Evolutionary conservation across 768 basidiomycete species (phyloP), one percentile per base, ranked within the genome.

Genomic region (Pleurotus pulmonarius): DNA sequence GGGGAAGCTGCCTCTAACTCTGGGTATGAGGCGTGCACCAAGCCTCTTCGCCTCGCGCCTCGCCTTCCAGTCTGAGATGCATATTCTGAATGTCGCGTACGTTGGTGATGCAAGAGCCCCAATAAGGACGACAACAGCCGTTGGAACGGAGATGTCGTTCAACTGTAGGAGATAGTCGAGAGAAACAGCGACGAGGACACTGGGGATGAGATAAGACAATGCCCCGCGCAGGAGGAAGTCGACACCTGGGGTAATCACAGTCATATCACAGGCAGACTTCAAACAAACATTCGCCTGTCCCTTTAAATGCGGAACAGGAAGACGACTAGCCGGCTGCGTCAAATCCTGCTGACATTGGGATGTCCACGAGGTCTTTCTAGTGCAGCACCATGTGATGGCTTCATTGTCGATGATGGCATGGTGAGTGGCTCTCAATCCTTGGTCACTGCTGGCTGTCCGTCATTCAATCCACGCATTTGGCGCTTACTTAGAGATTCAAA

Each of bases 1-100:
- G 7, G 74, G 64, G 51, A 40, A 61, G 47, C 70, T 70, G 0
- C 83, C 83, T 26, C 59, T 58, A 0, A 70, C 61, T 15, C 63
- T 63, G 5, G 74, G 76, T 4, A 77, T 69, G 25, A 75, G 68
- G 13, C 76, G 76, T 25, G 82, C 81, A 5, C 82, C 82, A 52
- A 79, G 38, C 1, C 67, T 64, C 26, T 72, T 70, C 3, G 82
- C 83, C 24, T 70, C 65, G 11, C 73, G 66, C 38, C 63, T 69
- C 12, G 79, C 65, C 7, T 58, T 58, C 6, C 73, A 47, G 5
- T 69, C 61, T 15, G 65, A 64, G 16, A 60, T 58, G 15, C 70
- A 38, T n/a, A 79, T 61, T 15, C 67, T 70, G 43, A 72, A 41
- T 2, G 65, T 52, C 16, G 70, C 63, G 15, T 68, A 55, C 3